These are phyloP conservation scores for Hyphopichia buzzinii DNA, from an alignment of 1,139 yeast species.

Conservation along the genomic window DNA sequence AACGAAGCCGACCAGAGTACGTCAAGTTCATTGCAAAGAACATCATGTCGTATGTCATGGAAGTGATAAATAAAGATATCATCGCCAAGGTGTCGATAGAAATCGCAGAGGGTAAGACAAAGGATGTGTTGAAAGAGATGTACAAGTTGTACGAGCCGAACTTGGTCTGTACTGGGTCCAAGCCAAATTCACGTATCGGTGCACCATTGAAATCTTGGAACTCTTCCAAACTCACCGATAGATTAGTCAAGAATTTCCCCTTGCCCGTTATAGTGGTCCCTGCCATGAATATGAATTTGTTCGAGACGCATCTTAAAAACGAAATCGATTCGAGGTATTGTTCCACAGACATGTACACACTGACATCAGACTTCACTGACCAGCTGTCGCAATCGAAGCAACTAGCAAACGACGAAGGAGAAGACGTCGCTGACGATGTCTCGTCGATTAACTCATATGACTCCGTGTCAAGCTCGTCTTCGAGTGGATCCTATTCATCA, in stretches of 20 bases:
- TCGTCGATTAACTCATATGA: slow-evolving; percentile 4
- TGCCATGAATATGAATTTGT: slow-evolving; percentile 56
- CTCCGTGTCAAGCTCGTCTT: slow-evolving; percentile 10
- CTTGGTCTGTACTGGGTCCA: slow-evolving; percentile 59
- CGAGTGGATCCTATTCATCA: slow-evolving; percentile 36
- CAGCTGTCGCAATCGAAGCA: not conserved
- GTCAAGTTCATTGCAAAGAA: slow-evolving; percentile 35
- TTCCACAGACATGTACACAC: not conserved
- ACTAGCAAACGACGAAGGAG: slow-evolving; percentile 3
- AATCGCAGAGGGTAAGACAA: slow-evolving; percentile 58
- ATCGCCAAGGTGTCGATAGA: slow-evolving; percentile 63
- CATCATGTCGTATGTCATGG: slow-evolving; percentile 47
- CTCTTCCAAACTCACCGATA: slow-evolving; percentile 60
- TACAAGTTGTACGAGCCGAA: slow-evolving; percentile 64
- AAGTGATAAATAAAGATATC: slow-evolving; percentile 45
- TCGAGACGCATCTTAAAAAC: slow-evolving; percentile 39
- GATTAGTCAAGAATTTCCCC: slow-evolving; percentile 60
- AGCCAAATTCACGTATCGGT: slow-evolving; percentile 43
- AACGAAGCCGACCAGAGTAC: slow-evolving; percentile 35
- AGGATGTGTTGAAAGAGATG: slow-evolving; percentile 57
- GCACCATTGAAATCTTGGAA: slow-evolving; percentile 62
- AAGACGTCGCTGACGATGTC: slow-evolving; percentile 8
- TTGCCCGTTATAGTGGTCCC: slow-evolving; percentile 72
- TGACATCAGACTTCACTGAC: not conserved
- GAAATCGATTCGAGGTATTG: slow-evolving; percentile 18